Evolutionary conservation across 257 asterid genomes (phyloP).

Genomic region (Leonotis leonurus): DNA sequence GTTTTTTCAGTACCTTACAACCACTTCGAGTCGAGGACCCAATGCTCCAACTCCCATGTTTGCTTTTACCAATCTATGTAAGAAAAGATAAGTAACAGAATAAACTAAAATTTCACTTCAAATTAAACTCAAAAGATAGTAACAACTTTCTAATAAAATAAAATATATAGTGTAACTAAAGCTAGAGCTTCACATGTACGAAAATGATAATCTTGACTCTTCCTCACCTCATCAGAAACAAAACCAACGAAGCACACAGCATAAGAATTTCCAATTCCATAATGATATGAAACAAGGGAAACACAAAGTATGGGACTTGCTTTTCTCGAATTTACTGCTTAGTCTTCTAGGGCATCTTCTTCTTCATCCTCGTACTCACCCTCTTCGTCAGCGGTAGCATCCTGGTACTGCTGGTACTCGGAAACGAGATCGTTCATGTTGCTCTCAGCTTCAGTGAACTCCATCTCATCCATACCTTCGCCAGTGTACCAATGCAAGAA

Average conservation of each 20-base stretch:
- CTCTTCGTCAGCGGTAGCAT: conserved; percentile 88
- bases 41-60: no score
- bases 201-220: conserved; percentile 6
- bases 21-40: not conserved
- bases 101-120: no score
- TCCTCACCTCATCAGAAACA: conserved; percentile 17
- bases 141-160: no score
- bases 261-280: conserved; percentile 10
- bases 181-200: conserved; percentile 9
- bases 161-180: no score
- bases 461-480: conserved; percentile 89
- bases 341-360: conserved; percentile 27
- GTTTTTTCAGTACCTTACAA: no score
- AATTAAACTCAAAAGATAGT: no score
- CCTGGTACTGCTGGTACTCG: conserved; percentile 91
- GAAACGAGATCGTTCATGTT: conserved; percentile 86
- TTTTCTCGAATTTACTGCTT: no score
- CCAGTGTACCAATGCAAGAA: conserved; percentile 94
- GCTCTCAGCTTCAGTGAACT: conserved; percentile 85
- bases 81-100: no score
- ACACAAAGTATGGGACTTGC: conserved; percentile 1
- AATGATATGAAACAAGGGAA: conserved; percentile 16
- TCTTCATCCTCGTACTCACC: conserved; percentile 62
- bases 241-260: conserved; percentile 10
- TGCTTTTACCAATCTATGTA: no score